These are phyloP conservation scores for Psidium guajava DNA, from an alignment of 345 rosid species.

Conservation along the genomic window DNA sequence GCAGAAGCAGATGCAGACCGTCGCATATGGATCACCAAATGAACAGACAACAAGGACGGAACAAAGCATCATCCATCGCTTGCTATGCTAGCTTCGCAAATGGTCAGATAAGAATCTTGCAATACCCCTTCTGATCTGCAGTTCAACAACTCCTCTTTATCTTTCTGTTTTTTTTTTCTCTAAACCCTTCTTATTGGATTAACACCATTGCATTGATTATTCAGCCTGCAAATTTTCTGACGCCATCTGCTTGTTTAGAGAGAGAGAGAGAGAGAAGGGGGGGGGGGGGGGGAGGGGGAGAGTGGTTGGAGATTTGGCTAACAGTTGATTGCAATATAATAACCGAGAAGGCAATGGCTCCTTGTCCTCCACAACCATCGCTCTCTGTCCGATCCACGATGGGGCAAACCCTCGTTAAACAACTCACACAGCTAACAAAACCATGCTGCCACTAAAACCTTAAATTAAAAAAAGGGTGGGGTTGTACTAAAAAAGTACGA, in stretches of 20 bases:
- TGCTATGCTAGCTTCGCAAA: background rate
- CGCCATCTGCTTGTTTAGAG: background rate
- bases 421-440: background rate
- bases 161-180: background rate
- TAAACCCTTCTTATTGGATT: background rate
- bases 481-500: background rate
- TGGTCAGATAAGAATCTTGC: background rate
- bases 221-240: background rate
- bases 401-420: background rate
- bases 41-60: background rate
- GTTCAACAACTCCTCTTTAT: background rate
- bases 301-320: background rate
- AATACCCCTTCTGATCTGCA: background rate
- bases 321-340: background rate
- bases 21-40: background rate
- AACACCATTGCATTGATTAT: background rate
- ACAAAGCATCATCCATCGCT: background rate
- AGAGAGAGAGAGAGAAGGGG: background rate
- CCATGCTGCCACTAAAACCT: background rate
- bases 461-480: background rate
- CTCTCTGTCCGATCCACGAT: background rate
- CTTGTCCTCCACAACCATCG: background rate
- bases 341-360: background rate
- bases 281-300: background rate
- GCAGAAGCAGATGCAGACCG: background rate